Conservation (phyloP, 768 basidiomycete species). For the Leccinum imitatum region DNA sequence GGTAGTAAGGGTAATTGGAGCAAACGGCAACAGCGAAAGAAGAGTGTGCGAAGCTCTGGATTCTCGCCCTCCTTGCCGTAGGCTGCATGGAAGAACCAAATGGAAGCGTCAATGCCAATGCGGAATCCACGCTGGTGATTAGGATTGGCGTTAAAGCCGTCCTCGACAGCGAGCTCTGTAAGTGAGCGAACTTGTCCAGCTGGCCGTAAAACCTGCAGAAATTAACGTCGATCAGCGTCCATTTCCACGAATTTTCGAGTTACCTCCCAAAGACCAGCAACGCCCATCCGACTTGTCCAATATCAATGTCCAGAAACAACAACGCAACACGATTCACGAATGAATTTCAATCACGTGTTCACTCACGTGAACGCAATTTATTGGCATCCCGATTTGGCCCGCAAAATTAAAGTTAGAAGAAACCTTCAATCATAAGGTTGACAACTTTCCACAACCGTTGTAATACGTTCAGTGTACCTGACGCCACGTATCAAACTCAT, state of each 20-base stretch:
- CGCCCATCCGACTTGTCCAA: slow-evolving; percentile 37
- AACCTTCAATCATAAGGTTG: no score
- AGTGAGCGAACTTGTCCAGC: slow-evolving; percentile 72
- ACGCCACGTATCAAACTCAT: no score
- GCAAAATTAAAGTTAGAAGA: no score
- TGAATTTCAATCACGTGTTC: background rate
- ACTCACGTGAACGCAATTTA: background rate
- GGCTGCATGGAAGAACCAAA: slow-evolving; percentile 77
- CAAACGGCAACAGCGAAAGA: slow-evolving; percentile 82
- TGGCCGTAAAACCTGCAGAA: slow-evolving; percentile 60
- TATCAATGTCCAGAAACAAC: background rate
- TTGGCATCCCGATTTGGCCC: no score
- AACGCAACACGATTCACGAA: background rate
- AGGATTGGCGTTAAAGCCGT: slow-evolving; percentile 72
- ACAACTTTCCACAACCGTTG: no score
- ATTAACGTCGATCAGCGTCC: slow-evolving; percentile 8
- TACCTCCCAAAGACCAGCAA: slow-evolving; percentile 53
- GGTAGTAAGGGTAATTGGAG: slow-evolving; percentile 80
- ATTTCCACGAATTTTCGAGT: slow-evolving; percentile 6
- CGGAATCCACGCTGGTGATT: slow-evolving; percentile 69
- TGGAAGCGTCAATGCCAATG: no score
- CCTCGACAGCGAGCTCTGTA: slow-evolving; percentile 69
- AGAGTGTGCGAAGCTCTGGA: slow-evolving; percentile 77
- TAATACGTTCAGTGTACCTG: no score
- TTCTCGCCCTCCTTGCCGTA: slow-evolving; percentile 82